Base-by-base conservation (phyloP, 2,329 filamentous ascomycete species). In the Arachnomyces sp. region DNA sequence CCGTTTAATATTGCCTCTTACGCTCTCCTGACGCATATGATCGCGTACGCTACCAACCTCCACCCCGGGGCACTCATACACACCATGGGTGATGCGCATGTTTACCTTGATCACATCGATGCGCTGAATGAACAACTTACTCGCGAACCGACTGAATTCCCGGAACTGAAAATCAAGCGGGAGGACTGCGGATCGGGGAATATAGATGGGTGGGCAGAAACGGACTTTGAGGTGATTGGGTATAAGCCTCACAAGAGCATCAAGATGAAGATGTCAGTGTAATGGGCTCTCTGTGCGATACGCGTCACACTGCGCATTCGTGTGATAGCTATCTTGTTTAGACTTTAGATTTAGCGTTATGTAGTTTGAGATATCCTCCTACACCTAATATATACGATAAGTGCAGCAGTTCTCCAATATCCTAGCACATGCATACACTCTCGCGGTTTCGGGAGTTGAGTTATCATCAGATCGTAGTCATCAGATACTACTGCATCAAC, bases 261-360 rank as follows among this genome's bases (percentile, higher is more conserved):
- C 66, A 76, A 84, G 33, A 98, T 98, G 92, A 95, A 96, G 70
- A 98, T 98, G 92, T 93, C 86, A 57, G 90, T 96, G 43, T 88
- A 53, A 56, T 29, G 12, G 20, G 20, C 20, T 25, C 20, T 25
- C 20, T 9, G 20, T 25, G 9, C 20, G 20, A 25, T 25, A n/a
- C n/a, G n/a, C n/a, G n/a, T 25, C 20, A 25, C 20, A 25, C 20
- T 25, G n/a, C n/a, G n/a, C n/a, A n/a, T n/a, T n/a, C n/a, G n/a
- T n/a, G n/a, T n/a, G n/a, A n/a, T n/a, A n/a, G n/a, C n/a, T n/a
- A n/a, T n/a, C n/a, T n/a, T n/a, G n/a, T n/a, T n/a, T n/a, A n/a
- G n/a, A n/a, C 20, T 25, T 25, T 25, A 25, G 20, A 25, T 9
- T 25, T 25, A 25, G 9, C 9, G 9, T 25, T 25, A 25, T 25